These are phyloP conservation scores for Cajanus cajan DNA, from an alignment of 306 rosid species.

Conservation along the genomic window DNA sequence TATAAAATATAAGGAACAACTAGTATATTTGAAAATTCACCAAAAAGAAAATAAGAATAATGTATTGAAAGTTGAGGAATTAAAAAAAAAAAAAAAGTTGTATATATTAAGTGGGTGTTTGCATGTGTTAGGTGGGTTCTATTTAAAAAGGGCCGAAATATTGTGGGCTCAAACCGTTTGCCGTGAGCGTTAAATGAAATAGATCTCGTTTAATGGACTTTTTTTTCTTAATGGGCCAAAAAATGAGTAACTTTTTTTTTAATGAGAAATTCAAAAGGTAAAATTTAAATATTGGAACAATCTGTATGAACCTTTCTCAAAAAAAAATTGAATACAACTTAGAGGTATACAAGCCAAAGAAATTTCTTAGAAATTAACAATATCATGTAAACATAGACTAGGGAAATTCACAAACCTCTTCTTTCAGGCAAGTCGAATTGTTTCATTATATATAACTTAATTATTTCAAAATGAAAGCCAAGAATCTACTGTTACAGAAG, in stretches of 20 bases:
- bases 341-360: neutral
- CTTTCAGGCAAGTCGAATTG: neutral
- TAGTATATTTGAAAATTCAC: constrained; percentile 6
- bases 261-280: neutral
- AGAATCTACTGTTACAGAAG: neutral
- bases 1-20: constrained; percentile 20
- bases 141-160: neutral
- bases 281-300: too few relatives aligned
- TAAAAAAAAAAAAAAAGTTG: neutral
- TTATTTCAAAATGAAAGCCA: neutral
- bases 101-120: neutral
- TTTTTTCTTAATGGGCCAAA: neutral
- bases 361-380: neutral
- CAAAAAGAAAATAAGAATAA: neutral
- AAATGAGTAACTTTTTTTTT: neutral
- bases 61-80: neutral
- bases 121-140: neutral
- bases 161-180: neutral
- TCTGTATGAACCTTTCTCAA: neutral
- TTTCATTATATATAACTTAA: neutral
- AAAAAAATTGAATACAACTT: neutral
- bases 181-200: neutral
- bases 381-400: neutral
- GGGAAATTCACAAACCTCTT: neutral
- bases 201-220: neutral